Evolutionary conservation across 2,329 filamentous ascomycete genomes (phyloP), one percentile per base, ranked within the genome.

Genomic region (Chalaropsis ovoidea): DNA sequence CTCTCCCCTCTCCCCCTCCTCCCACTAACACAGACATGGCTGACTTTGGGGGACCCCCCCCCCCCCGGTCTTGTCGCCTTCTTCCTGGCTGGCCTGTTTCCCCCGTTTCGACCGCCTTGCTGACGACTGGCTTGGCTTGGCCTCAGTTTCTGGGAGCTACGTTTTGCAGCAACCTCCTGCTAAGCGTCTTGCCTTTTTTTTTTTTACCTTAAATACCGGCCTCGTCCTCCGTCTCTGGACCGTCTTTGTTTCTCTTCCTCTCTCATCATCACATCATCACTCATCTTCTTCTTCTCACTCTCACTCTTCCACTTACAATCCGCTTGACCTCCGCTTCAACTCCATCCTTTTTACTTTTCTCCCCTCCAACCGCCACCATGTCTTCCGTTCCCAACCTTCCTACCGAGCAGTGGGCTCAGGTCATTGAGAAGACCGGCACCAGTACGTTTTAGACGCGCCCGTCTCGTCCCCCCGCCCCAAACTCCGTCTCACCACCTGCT

Each of bases 321-420:
- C 41, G 42, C 19, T 17, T 35, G n/a, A n/a, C n/a, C n/a, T n/a
- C n/a, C n/a, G n/a, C n/a, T n/a, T n/a, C n/a, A n/a, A n/a, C n/a
- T n/a, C n/a, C n/a, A n/a, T 39, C 17, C 24, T 47, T 10, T 56
- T 68, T 68, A 22, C 3, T 7, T 49, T 22, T 8, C 68, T 69
- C 63, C 67, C 22, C 13, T 11, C 60, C 61, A 56, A 65, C 63
- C 67, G 67, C 64, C 70, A 71, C 63, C 67, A 74, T 75, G 74
- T 69, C 73, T 62, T 43, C 41, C 13, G 65, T 65, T 62, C 45
- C 68, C 65, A 84, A 65, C 58, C 83, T 96, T 72, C 93, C 93
- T 67, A 83, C 81, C 62, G 86, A 86, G 76, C 93, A 97, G 80
- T 95, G 88, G 90, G 93, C 93, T 63, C 89, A 94, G 77, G 89